A percentile compares a stretch with the other conserved stretches of the same genome.
Conservation (phyloP, 345 rosid species). For the Fremontodendron californicum region DNA sequence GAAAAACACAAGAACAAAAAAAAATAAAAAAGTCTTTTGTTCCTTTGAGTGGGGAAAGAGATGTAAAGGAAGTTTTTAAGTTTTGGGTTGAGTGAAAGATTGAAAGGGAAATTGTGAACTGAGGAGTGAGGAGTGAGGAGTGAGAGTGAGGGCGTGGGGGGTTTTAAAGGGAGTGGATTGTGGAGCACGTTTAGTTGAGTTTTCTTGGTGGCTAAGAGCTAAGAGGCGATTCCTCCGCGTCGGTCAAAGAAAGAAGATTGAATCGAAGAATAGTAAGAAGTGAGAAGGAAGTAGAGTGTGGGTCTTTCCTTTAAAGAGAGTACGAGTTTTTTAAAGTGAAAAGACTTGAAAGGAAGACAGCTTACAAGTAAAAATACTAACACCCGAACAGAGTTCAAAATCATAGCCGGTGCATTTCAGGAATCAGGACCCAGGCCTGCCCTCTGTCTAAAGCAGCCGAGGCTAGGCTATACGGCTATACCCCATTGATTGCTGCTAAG, state of each 20-base stretch:
- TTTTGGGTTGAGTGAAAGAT: too few species aligned
- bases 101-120: neutral
- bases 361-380: neutral
- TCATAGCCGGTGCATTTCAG: neutral
- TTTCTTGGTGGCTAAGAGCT: neutral
- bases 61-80: neutral
- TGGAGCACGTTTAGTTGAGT: conserved; percentile 27
- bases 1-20: neutral
- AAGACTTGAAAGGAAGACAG: neutral
- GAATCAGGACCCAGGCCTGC: neutral
- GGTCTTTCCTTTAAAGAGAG: neutral
- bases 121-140: too few species aligned
- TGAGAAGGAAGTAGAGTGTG: neutral
- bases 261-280: neutral
- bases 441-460: neutral
- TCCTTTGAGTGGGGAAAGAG: conserved; percentile 5
- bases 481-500: neutral
- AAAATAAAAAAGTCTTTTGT: neutral
- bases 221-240: conserved; percentile 7
- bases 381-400: neutral
- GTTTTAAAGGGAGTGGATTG: conserved; percentile 17
- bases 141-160: conserved; percentile 22
- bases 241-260: conserved; percentile 31
- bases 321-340: neutral
- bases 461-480: neutral